Evolutionary conservation across 345 rosid genomes (phyloP), one percentile per base, ranked within the genome.

Genomic region (Populus nigra): DNA sequence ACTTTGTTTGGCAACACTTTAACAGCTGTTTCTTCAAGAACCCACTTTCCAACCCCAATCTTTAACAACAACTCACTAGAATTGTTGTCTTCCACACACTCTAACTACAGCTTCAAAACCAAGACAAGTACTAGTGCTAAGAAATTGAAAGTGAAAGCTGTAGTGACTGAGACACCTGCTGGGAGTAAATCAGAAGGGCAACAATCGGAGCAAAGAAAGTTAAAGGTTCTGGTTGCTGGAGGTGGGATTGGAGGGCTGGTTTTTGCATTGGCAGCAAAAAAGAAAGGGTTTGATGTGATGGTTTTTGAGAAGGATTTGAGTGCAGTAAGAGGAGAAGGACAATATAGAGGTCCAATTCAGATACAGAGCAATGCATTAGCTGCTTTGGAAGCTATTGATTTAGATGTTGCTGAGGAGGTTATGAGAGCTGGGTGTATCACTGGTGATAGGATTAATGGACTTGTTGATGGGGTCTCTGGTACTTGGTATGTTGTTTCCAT

Each of bases 321-420:
- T 80, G 97, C 99, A 3, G 73, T 96, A 23, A 90, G 99, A 85
- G 99, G 98, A 62, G 98, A 96, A 82, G 98, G 99, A 8, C 94
- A 96, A 73, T 93, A 92, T 78, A 91, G 99, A 72, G 99, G 98
- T 78, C 98, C 97, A 22, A 96, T 96, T 82, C 99, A 92, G 86
- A 78, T 96, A 59, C 99, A 93, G 81, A 96, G 98, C 77, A 96
- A 93, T 76, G 99, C 98, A 38, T 84, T 96, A 77, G 99, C 99
- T 79, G 99, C 97, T 83, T 84, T 96, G 76, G 99, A 96, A 80
- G 97, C 98, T 7, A 93, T 96, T 79, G 97, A 93, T 86, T 77
- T 81, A 84, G 91, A 84, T 71, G 96, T 93, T 72, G 97, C 97
- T 25, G 99, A 96, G 74, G 85, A 92, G 72, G 91, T 96, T 74